Percentiles rank a stretch among this genome's conserved stretches.
These are phyloP conservation scores for Helicosporidium sp. DNA, from an alignment of 139 green algal species.

Conservation along the genomic window DNA sequence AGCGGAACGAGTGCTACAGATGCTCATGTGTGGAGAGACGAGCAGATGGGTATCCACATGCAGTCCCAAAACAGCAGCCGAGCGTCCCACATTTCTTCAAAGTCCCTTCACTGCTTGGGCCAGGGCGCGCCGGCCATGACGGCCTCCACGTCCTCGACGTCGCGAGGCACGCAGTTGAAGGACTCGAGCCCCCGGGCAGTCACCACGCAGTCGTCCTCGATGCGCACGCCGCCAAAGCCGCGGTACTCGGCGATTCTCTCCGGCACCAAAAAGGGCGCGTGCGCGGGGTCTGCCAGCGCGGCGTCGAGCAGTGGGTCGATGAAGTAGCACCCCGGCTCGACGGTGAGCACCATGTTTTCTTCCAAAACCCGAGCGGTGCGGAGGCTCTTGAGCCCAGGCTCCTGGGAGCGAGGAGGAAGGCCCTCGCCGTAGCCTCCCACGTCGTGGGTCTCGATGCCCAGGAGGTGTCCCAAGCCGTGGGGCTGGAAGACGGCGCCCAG, in stretches of 20 bases:
- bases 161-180: conserved; percentile 56
- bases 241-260: conserved; percentile 7
- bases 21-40: no score
- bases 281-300: conserved; percentile 13
- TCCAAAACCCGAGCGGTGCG: conserved; percentile 45
- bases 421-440: conserved; percentile 58
- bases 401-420: conserved; percentile 2
- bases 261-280: conserved; percentile 19
- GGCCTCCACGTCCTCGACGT: conserved; percentile 53
- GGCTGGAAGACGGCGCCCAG: conserved; percentile 80
- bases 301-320: conserved; percentile 38
- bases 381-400: conserved; percentile 34
- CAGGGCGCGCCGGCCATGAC: conserved; percentile 64
- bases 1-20: no score
- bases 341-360: conserved; percentile 70
- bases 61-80: no score
- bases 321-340: conserved; percentile 78
- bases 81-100: not conserved
- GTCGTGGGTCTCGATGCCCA: conserved; percentile 80
- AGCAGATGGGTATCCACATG: no score
- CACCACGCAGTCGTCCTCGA: conserved; percentile 80
- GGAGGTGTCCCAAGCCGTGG: conserved; percentile 72
- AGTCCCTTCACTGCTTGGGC: no score
- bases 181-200: conserved; percentile 34
- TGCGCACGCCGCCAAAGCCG: conserved; percentile 33